phyloP scores from a whole-genome alignment of 2,329 filamentous ascomycete species.

The Trichoderma afroharzianum region DNA sequence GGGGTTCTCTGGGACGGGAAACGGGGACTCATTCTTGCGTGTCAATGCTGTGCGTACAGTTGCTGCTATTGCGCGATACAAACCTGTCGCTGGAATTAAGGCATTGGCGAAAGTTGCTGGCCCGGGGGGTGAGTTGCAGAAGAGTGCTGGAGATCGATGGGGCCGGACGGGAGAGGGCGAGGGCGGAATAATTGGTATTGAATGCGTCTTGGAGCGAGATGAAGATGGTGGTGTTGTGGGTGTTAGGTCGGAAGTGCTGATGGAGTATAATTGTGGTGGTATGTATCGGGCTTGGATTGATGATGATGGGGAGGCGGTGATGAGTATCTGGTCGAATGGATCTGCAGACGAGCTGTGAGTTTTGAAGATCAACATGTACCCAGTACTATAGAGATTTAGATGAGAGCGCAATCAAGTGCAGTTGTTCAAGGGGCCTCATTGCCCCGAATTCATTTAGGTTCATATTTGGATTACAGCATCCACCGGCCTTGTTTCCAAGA shows the following conservation, averaged over 20 bases:
- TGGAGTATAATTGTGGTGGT: slow-evolving; percentile 80
- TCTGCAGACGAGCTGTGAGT: slow-evolving; percentile 21
- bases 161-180: slow-evolving; percentile 71
- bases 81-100: slow-evolving; percentile 44
- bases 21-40: slow-evolving; percentile 83
- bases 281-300: slow-evolving; percentile 82
- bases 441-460: slow-evolving; percentile 2
- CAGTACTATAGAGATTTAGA: not conserved
- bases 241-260: slow-evolving; percentile 54
- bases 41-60: slow-evolving; percentile 67
- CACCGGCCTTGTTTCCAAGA: slow-evolving; percentile 6
- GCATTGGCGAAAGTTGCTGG: slow-evolving; percentile 67
- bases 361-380: not conserved
- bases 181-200: slow-evolving; percentile 82
- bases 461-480: not conserved
- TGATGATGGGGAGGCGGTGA: slow-evolving; percentile 53
- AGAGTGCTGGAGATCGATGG: slow-evolving; percentile 72
- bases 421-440: not conserved
- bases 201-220: slow-evolving; percentile 50
- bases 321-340: slow-evolving; percentile 42
- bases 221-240: slow-evolving; percentile 40
- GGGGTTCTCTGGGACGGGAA: slow-evolving; percentile 75
- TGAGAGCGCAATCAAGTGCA: not conserved
- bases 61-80: slow-evolving; percentile 68
- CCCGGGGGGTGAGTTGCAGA: slow-evolving; percentile 67